These are phyloP conservation scores for Coemansia sp. DNA, from an alignment of 192 early-diverging fungal genomes.

Conservation along the genomic window DNA sequence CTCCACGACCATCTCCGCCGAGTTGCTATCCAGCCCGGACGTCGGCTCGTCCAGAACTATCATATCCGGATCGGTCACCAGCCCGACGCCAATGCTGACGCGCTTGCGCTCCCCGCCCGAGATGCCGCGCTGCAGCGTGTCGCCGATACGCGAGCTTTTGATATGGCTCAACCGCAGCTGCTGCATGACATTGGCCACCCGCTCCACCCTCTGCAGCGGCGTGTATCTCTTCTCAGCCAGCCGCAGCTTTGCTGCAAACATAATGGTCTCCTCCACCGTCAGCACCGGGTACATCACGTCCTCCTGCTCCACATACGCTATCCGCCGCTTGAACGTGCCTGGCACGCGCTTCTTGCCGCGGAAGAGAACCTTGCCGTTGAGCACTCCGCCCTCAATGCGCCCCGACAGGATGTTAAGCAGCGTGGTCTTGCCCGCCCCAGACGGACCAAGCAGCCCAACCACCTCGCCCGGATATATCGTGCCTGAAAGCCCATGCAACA, in stretches of 20 bases:
- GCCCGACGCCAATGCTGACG: slow-evolving; percentile 90
- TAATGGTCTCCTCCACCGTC: slow-evolving; percentile 88
- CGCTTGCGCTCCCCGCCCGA: slow-evolving; percentile 92
- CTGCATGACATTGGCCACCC: slow-evolving; percentile 78
- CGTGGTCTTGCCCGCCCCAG: slow-evolving; percentile 91
- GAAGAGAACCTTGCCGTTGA: slow-evolving; percentile 74
- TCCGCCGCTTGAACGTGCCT: slow-evolving; percentile 67
- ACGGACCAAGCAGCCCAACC: slow-evolving; percentile 90
- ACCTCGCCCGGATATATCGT: slow-evolving; percentile 81
- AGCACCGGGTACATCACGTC: slow-evolving; percentile 82
- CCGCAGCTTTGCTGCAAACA: slow-evolving; percentile 84
- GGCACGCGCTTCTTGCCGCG: slow-evolving; percentile 70
- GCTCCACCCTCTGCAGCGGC: slow-evolving; percentile 63
- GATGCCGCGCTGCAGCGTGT: slow-evolving; percentile 69
- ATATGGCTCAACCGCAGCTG: slow-evolving; percentile 84
- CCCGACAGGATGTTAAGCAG: slow-evolving; percentile 87
- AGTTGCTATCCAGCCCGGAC: slow-evolving; percentile 85
- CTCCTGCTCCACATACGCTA: slow-evolving; percentile 91
- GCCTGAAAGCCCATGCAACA: slow-evolving; percentile 73
- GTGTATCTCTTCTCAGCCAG: slow-evolving; percentile 68
- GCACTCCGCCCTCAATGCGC: slow-evolving; percentile 65
- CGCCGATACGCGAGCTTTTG: slow-evolving; percentile 79
- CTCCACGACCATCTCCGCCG: slow-evolving; percentile 94
- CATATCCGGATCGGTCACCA: slow-evolving; percentile 90
- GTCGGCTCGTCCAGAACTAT: slow-evolving; percentile 88